Evolutionary conservation across 106 monocot genomes (phyloP).

Genomic region (Allium cepa): DNA sequence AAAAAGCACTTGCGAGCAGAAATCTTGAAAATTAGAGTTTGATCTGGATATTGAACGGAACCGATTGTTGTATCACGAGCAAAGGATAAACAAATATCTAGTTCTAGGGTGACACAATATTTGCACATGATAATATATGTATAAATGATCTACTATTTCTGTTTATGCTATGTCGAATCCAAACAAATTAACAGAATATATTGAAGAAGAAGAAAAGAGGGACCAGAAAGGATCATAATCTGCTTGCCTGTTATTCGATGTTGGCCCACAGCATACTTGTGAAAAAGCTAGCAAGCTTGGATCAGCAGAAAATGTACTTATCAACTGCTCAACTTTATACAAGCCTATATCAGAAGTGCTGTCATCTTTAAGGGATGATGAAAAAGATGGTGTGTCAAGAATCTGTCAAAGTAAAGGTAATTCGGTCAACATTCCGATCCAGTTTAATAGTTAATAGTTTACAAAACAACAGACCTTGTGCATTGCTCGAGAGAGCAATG

Average conservation of each 20-base stretch:
- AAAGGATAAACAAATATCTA: not conserved
- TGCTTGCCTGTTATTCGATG: slow-evolving; percentile 52
- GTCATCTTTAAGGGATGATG: slow-evolving; percentile 4
- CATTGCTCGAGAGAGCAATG: slow-evolving; percentile 83
- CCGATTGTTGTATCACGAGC: not conserved
- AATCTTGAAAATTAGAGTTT: slow-evolving; percentile 70
- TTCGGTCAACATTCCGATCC: not conserved
- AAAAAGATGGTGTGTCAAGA: slow-evolving; percentile 29
- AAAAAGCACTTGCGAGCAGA: slow-evolving; percentile 90
- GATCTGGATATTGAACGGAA: slow-evolving; percentile 33
- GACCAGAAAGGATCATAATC: not conserved
- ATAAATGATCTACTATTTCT: no score
- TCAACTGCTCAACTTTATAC: slow-evolving; percentile 72
- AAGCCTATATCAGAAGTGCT: slow-evolving; percentile 15
- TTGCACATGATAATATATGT: not conserved
- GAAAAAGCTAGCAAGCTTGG: slow-evolving; percentile 95
- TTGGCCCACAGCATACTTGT: slow-evolving; percentile 60
- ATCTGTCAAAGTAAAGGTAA: slow-evolving; percentile 30
- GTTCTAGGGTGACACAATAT: not conserved
- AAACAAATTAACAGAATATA: not conserved
- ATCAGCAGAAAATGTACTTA: slow-evolving; percentile 92
- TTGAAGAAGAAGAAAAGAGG: not conserved
- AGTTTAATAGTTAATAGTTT: not conserved
- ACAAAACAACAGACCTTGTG: slow-evolving; percentile 48
- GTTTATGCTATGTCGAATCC: no score